These are phyloP conservation scores for Aureobasidium sp. DNA, from an alignment of 2,329 filamentous ascomycete genomes.

Conservation along the genomic window DNA sequence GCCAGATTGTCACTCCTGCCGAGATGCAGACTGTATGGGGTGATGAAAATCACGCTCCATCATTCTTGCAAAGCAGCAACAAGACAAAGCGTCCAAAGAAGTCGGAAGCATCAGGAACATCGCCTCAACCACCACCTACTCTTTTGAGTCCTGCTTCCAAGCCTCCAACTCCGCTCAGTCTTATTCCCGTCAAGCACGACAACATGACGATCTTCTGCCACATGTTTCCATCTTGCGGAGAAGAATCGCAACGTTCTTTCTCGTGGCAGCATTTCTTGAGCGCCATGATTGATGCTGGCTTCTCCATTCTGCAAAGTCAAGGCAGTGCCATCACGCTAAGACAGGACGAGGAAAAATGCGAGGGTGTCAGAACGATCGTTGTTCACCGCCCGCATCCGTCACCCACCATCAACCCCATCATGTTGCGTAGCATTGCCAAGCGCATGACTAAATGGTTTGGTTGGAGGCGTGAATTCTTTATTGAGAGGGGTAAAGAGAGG, in stretches of 20 bases:
- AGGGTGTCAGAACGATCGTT: constrained; percentile 9
- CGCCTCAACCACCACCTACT: neutral
- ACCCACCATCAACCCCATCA: constrained; percentile 23
- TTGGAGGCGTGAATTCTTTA: constrained; percentile 22
- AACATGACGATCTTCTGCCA: neutral
- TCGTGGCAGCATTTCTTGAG: constrained; percentile 17
- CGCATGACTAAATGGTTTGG: constrained; percentile 28
- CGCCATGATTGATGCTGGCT: constrained; percentile 19
- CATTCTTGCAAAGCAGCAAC: neutral
- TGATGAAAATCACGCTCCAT: neutral
- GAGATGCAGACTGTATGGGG: neutral
- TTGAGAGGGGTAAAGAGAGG: constrained; percentile 15
- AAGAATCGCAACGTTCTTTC: neutral
- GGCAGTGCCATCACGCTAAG: constrained; percentile 20
- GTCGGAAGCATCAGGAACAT: neutral
- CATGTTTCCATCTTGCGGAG: neutral
- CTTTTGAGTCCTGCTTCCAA: neutral
- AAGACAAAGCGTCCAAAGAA: neutral
- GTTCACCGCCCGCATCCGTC: constrained; percentile 28
- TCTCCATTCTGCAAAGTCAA: constrained; percentile 15
- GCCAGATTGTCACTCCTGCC: neutral
- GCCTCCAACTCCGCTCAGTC: neutral
- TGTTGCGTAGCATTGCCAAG: constrained; percentile 25
- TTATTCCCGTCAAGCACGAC: constrained; percentile 5
- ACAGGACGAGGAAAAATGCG: neutral